These are phyloP conservation scores for Colletotrichum sp. DNA, from an alignment of 2,329 filamentous ascomycete genomes.

Conservation along the genomic window DNA sequence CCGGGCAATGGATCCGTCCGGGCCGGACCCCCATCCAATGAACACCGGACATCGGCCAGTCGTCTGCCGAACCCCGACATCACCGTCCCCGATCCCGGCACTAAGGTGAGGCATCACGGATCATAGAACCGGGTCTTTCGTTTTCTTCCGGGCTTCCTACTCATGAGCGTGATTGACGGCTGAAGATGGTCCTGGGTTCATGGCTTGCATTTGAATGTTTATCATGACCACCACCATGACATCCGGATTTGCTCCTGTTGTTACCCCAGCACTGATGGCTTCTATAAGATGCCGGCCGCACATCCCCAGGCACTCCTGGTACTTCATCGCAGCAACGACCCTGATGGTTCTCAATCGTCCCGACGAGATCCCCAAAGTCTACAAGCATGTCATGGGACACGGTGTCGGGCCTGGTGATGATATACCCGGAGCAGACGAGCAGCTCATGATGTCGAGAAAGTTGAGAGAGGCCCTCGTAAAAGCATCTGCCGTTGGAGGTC, in stretches of 20 bases:
- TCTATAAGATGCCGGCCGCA: constrained; percentile 43
- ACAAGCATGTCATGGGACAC: constrained; percentile 43
- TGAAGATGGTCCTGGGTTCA: not conserved
- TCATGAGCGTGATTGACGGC: not conserved
- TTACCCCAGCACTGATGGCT: constrained; percentile 46
- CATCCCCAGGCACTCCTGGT: constrained; percentile 52
- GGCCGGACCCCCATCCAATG: not conserved
- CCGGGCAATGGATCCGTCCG: not conserved
- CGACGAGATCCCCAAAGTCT: constrained; percentile 50
- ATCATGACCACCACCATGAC: not conserved
- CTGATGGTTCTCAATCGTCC: constrained; percentile 53
- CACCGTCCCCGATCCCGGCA: not conserved
- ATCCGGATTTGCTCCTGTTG: constrained; percentile 27
- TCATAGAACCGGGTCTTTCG: not conserved
- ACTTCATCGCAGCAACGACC: constrained; percentile 50
- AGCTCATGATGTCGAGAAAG: constrained; percentile 47
- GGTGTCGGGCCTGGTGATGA: constrained; percentile 25
- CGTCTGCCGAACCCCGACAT: not conserved
- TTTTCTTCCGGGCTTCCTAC: not conserved
- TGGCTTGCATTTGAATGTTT: not conserved
- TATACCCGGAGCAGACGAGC: constrained; percentile 35
- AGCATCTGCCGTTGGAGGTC: constrained; percentile 48
- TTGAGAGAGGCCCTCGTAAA: constrained; percentile 57
- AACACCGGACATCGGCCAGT: not conserved
- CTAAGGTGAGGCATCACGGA: not conserved